Evolutionary conservation across 2,329 filamentous ascomycete genomes (phyloP).

Genomic region (Corynespora cassiicola): DNA sequence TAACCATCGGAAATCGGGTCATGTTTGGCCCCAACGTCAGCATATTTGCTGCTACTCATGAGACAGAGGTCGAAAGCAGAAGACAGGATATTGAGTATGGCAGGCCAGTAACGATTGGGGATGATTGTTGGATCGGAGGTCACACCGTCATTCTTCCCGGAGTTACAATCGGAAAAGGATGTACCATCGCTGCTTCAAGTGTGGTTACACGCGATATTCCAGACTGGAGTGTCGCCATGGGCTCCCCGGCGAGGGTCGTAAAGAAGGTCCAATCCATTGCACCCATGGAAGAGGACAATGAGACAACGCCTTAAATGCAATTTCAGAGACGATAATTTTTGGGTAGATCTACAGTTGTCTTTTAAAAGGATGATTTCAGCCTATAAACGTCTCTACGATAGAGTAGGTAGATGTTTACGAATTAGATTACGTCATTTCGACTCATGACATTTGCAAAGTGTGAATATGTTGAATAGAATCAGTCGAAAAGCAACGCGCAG

Average conservation of each 20-base stretch:
- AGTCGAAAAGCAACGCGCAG: too few species aligned
- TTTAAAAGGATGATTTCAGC: too few species aligned
- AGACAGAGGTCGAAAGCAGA: conserved; percentile 56
- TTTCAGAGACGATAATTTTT: too few species aligned
- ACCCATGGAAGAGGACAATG: conserved; percentile 11
- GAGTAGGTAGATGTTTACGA: too few species aligned
- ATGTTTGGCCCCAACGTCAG: conserved; percentile 61
- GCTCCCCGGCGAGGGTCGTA: conserved; percentile 70
- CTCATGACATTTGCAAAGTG: too few species aligned
- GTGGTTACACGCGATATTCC: conserved; percentile 83
- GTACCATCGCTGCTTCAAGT: conserved; percentile 78
- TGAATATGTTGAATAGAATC: too few species aligned
- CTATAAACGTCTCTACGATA: too few species aligned
- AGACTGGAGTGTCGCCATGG: conserved; percentile 66
- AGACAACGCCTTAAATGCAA: too few species aligned
- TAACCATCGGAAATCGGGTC: conserved; percentile 59
- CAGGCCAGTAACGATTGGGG: conserved; percentile 55
- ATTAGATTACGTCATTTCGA: too few species aligned
- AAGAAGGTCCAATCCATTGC: conserved; percentile 32
- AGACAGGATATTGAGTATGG: conserved; percentile 59
- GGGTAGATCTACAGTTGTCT: too few species aligned
- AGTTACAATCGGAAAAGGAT: conserved; percentile 77
- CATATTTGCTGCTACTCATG: conserved; percentile 61
- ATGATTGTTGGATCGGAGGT: conserved; percentile 55
- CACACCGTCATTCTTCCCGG: conserved; percentile 70